These are phyloP conservation scores for Hyphopichia buzzinii DNA, from an alignment of 1,139 yeast species.

Conservation along the genomic window DNA sequence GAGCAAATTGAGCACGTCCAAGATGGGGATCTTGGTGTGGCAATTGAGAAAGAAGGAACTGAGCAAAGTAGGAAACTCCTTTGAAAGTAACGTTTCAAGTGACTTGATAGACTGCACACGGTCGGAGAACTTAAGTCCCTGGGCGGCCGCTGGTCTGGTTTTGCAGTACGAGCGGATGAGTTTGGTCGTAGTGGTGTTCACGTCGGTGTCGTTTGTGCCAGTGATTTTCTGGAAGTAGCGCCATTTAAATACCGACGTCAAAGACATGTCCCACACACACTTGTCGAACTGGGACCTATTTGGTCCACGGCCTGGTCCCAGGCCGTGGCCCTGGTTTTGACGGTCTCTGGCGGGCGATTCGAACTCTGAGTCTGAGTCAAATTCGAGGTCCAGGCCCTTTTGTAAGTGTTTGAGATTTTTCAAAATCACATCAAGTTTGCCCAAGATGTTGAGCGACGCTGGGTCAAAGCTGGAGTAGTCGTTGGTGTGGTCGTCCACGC, in stretches of 20 bases:
- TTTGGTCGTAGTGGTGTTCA: slow-evolving; percentile 10
- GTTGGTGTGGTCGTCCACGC: slow-evolving; percentile 25
- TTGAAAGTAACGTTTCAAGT: slow-evolving; percentile 20
- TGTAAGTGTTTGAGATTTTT: slow-evolving; percentile 18
- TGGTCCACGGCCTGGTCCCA: background rate
- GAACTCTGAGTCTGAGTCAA: background rate
- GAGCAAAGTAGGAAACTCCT: slow-evolving; percentile 19
- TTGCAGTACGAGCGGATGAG: slow-evolving; percentile 18
- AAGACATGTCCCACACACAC: slow-evolving; percentile 42
- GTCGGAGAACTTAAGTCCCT: slow-evolving; percentile 9
- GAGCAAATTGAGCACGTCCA: slow-evolving; percentile 29
- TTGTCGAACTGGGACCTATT: slow-evolving; percentile 11
- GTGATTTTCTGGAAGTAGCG: slow-evolving; percentile 18
- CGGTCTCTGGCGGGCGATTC: background rate
- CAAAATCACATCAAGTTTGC: slow-evolving; percentile 31
- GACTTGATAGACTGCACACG: slow-evolving; percentile 13
- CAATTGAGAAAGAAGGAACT: slow-evolving; percentile 36
- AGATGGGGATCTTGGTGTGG: slow-evolving; percentile 35
- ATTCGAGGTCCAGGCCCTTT: background rate
- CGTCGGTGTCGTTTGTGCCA: slow-evolving; percentile 14
- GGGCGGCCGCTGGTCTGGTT: slow-evolving; percentile 6
- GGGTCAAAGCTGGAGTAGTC: slow-evolving; percentile 26
- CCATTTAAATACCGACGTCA: slow-evolving; percentile 40
- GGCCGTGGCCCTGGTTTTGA: slow-evolving; percentile 1
- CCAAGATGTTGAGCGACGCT: slow-evolving; percentile 23